Percentiles rank a stretch among this genome's conserved stretches.
These are phyloP conservation scores for Phaeophleospora eucalypticola DNA, from an alignment of 2,329 filamentous ascomycete species.

Conservation along the genomic window DNA sequence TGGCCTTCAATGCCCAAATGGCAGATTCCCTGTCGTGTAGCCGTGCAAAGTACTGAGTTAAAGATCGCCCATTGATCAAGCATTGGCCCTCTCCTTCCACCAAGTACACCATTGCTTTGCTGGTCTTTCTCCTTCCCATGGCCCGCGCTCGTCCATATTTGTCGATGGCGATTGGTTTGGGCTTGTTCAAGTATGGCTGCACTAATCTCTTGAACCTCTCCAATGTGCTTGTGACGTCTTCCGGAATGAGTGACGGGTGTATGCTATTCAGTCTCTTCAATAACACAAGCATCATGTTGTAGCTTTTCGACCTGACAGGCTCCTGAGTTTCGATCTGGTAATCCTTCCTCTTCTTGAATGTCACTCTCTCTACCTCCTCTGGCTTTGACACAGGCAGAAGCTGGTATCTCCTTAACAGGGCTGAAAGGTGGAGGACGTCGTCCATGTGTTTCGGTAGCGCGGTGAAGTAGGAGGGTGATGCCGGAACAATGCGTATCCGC, in stretches of 20 bases:
- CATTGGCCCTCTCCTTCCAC: constrained; percentile 92
- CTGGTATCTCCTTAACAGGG: constrained; percentile 66
- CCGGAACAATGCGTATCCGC: constrained; percentile 67
- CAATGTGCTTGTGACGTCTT: constrained; percentile 63
- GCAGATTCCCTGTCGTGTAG: constrained; percentile 93
- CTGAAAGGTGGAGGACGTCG: constrained; percentile 68
- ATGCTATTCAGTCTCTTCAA: constrained; percentile 81
- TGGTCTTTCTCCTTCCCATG: constrained; percentile 81
- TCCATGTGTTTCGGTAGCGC: constrained; percentile 82
- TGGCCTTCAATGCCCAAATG: constrained; percentile 82
- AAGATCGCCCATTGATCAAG: constrained; percentile 81
- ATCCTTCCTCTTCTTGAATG: constrained; percentile 76
- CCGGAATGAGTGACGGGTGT: constrained; percentile 69
- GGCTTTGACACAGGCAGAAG: constrained; percentile 65
- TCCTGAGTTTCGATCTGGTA: constrained; percentile 71
- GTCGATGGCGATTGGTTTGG: constrained; percentile 66
- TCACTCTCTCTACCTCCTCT: constrained; percentile 65
- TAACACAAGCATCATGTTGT: constrained; percentile 69
- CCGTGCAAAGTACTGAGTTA: constrained; percentile 76
- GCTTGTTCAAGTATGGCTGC: constrained; percentile 63
- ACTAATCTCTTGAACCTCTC: constrained; percentile 68
- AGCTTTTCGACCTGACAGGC: constrained; percentile 70
- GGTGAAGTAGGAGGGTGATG: constrained; percentile 92
- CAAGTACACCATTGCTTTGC: constrained; percentile 76
- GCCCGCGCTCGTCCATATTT: constrained; percentile 72